A percentile compares a stretch with the other conserved stretches of the same genome.
These are phyloP conservation scores for Perkinsus olseni DNA, from an alignment of 169 alveolate genomes.

Conservation along the genomic window DNA sequence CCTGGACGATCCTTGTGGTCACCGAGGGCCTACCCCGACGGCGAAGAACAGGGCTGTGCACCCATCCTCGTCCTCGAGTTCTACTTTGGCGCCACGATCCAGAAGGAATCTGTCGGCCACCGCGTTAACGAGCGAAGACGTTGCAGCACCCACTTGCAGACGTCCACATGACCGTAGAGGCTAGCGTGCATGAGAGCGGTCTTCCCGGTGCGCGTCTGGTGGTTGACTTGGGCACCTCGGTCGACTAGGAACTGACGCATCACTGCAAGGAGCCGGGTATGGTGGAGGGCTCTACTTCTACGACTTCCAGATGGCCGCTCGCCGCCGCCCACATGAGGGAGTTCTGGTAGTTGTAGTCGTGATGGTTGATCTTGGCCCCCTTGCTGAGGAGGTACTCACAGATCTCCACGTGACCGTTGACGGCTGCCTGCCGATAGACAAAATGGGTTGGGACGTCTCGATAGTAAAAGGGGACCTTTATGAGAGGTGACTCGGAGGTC, in stretches of 20 bases:
- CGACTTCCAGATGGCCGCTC: not conserved
- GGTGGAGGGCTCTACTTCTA: not conserved
- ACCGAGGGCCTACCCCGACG: not conserved
- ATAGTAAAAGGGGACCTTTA: not conserved
- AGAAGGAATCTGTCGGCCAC: not conserved
- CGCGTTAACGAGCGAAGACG: not conserved
- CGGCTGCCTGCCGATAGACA: not conserved
- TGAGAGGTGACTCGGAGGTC: not conserved
- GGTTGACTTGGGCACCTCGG: not conserved
- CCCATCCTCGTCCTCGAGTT: constrained; percentile 3
- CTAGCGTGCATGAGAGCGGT: constrained; percentile 7
- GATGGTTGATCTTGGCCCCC: constrained; percentile 12
- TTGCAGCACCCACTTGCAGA: not conserved
- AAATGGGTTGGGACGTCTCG: not conserved
- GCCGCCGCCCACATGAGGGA: constrained; percentile 15
- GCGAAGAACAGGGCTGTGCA: not conserved
- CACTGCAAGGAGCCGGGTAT: not conserved
- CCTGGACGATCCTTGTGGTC: not conserved
- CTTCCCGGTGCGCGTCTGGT: not conserved
- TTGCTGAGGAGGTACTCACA: not conserved
- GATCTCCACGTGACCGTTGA: not conserved
- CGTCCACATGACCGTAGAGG: not conserved
- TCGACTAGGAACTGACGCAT: not conserved
- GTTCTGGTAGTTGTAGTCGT: constrained; percentile 9
- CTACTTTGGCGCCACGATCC: not conserved